Conservation (phyloP, 2,329 filamentous ascomycete species). For the Colletotrichum lentis region DNA sequence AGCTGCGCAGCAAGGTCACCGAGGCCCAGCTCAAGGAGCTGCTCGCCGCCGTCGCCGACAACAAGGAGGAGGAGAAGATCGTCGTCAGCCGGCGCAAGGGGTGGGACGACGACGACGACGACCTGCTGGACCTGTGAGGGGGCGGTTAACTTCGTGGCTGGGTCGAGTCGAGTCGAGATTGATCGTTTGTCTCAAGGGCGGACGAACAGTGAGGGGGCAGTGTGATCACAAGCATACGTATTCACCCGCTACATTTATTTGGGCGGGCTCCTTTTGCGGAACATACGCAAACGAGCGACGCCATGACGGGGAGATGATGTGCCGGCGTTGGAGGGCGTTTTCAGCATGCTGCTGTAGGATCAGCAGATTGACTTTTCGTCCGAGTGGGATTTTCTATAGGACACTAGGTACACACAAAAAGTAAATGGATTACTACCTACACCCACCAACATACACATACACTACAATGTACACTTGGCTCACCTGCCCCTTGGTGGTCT, state of each 20-base stretch:
- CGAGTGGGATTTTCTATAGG: constrained; percentile 5
- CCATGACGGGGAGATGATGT: background rate
- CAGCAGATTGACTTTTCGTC: constrained; percentile 25
- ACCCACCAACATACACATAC: constrained; percentile 10
- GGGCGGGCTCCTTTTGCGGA: background rate
- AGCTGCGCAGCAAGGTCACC: constrained; percentile 86
- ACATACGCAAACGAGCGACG: background rate
- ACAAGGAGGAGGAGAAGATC: constrained; percentile 81
- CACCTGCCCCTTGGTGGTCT: background rate
- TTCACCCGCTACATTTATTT: background rate
- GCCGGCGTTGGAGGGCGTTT: constrained; percentile 33
- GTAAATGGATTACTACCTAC: constrained; percentile 2
- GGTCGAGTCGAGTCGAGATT: background rate
- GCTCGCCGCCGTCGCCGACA: constrained; percentile 83
- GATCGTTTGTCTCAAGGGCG: too few species aligned
- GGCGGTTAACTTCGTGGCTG: background rate
- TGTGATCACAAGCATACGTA: constrained; percentile 2
- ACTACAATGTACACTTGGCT: constrained; percentile 19
- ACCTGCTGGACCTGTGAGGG: constrained; percentile 68
- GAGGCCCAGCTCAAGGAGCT: constrained; percentile 95
- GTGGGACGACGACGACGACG: constrained; percentile 86
- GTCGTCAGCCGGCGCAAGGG: constrained; percentile 84
- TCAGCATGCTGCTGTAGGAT: constrained; percentile 26
- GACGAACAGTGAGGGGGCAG: too few species aligned
- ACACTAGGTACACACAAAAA: background rate